Base-by-base conservation (phyloP, 2,329 filamentous ascomycete species). In the Aspergillus pseudonomiae region DNA sequence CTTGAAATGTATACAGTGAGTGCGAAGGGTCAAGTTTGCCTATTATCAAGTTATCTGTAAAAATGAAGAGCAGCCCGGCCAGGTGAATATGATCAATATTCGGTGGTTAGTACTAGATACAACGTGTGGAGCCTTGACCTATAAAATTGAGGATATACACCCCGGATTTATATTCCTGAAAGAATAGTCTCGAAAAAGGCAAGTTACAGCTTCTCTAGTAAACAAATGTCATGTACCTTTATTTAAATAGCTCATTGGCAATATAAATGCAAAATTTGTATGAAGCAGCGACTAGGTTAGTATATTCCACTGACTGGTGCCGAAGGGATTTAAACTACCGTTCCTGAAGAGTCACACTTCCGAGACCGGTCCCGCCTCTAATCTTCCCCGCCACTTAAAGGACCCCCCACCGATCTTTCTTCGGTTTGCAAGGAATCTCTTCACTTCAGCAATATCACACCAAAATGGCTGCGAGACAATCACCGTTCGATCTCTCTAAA, bases 401-500 rank as follows among this genome's bases (percentile, higher is more conserved):
- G 14, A 30, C 4, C 28, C 68, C 68, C 66, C 63, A 67, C 64
- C 62, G 61, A 61, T 52, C 56, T 64, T 64, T 62, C 61, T 59
- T 63, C 60, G 28, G 21, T 57, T 55, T 59, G 59, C 59, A 56
- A 66, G 56, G 43, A 57, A 50, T 50, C 43, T 46, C 36, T 48
- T 30, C 12, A 24, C n/a, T 39, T 50, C 36, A 34, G 21, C 11
- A 45, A 48, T 28, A 24, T 26, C 16, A 60, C 71, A 10, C 26
- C 46, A 75, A 69, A 68, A 80, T 80, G 78, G 70, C 77, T 55
- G 57, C 68, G 57, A 76, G 66, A 69, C 73, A 67, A 41, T 84
- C 86, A 39, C 82, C 89, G 36, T 94, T 94, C 78, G 86, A 93
- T 74, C 81, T 94, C 58, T 81, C 90, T 70, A 90, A 86, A 66